phyloP scores from a whole-genome alignment of 495 filamentous ascomycete genomes.

The Penicillium coffeae region DNA sequence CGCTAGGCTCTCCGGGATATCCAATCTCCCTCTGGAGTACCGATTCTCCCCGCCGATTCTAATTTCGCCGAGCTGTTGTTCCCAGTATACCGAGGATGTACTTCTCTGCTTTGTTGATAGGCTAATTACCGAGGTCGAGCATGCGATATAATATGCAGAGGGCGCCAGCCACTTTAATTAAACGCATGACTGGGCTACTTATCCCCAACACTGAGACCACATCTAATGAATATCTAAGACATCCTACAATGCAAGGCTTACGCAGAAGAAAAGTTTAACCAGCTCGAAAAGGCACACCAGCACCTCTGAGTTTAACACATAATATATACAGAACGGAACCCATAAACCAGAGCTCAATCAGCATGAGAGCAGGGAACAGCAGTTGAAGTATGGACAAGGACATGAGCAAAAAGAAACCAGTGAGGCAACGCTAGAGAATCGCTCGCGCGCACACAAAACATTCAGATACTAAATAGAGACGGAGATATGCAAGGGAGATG shows the following conservation, averaged over 20 bases:
- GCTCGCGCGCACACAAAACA: conserved; percentile 14
- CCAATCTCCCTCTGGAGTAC: too few species aligned
- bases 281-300: not conserved
- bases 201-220: too few species aligned
- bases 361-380: conserved; percentile 1
- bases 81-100: too few species aligned
- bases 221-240: too few species aligned
- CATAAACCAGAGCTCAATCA: conserved; percentile 4
- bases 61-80: too few species aligned
- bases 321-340: conserved; percentile 1
- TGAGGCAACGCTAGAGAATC: conserved; percentile 20
- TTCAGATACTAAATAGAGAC: not conserved
- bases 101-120: too few species aligned
- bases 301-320: not conserved
- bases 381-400: conserved; percentile 1
- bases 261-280: not conserved
- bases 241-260: not conserved
- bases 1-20: too few species aligned
- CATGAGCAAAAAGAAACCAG: not conserved
- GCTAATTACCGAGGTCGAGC: too few species aligned
- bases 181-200: too few species aligned
- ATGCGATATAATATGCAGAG: too few species aligned
- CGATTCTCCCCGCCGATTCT: too few species aligned
- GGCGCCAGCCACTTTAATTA: too few species aligned
- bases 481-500: conserved; percentile 11